A percentile compares a stretch with the other conserved stretches of the same genome.
These are phyloP conservation scores for Monilinia laxa DNA, from an alignment of 2,329 filamentous ascomycete species.

Conservation along the genomic window DNA sequence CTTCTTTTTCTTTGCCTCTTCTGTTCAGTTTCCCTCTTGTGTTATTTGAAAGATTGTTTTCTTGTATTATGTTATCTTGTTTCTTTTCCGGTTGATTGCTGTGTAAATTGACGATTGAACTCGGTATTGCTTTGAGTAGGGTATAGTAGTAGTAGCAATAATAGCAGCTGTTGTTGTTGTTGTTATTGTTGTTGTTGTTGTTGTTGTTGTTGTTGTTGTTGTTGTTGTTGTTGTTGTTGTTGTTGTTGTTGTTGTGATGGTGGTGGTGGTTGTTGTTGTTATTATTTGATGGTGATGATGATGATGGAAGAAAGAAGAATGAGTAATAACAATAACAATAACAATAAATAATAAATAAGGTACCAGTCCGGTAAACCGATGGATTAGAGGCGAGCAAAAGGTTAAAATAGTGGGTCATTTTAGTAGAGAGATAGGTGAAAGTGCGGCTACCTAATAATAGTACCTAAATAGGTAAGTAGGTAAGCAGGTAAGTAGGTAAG, in stretches of 20 bases:
- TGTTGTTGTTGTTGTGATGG: too few relatives aligned
- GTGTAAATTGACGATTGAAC: background rate
- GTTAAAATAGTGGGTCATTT: background rate
- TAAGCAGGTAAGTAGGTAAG: too few relatives aligned
- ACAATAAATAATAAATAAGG: too few relatives aligned
- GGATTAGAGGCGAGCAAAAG: background rate
- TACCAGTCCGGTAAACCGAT: background rate
- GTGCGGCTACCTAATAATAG: too few relatives aligned
- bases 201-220: background rate
- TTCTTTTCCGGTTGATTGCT: background rate
- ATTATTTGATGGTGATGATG: background rate
- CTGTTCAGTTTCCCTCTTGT: background rate
- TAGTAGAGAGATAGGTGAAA: background rate
- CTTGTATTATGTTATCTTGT: conserved; percentile 16
- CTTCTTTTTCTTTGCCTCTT: background rate
- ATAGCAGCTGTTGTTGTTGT: background rate
- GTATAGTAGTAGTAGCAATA: too few relatives aligned
- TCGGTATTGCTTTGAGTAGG: background rate
- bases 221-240: background rate
- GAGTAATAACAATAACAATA: background rate
- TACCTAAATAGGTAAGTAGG: too few relatives aligned
- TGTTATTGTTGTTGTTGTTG: background rate
- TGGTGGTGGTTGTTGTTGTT: background rate
- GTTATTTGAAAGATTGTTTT: background rate
- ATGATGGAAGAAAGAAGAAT: conserved; percentile 6